Percentiles rank a stretch among this genome's conserved stretches.
Conservation (phyloP, 169 alveolate genomes). For the Eimeria brunetti region DNA sequence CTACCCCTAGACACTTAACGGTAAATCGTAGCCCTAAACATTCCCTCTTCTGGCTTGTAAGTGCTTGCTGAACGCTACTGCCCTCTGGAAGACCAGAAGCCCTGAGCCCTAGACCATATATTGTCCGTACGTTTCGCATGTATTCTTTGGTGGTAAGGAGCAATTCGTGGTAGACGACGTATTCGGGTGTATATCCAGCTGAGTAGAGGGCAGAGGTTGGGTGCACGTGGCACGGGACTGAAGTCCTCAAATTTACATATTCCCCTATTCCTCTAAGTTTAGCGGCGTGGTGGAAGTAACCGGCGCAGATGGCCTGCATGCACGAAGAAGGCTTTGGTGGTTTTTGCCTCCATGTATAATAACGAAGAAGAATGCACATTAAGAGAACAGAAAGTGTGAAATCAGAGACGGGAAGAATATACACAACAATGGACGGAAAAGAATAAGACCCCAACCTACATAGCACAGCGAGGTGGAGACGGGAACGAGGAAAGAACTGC, state of each 20-base stretch:
- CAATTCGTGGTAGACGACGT: slow-evolving; percentile 99
- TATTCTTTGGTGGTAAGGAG: slow-evolving; percentile 99
- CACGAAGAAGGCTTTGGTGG: not conserved
- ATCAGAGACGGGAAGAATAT: not conserved
- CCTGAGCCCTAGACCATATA: not conserved
- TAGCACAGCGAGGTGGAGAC: no score
- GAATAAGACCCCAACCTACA: no score
- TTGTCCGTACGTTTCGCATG: slow-evolving; percentile 93
- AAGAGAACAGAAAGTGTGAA: not conserved
- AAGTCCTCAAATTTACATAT: slow-evolving; percentile 98
- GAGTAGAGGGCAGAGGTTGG: slow-evolving; percentile 99
- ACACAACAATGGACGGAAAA: no score
- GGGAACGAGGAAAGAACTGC: no score
- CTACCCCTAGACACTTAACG: no score
- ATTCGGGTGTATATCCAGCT: slow-evolving; percentile 99
- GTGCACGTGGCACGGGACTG: slow-evolving; percentile 98
- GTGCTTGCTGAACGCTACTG: slow-evolving; percentile 98
- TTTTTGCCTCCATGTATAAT: no score
- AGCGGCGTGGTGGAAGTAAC: slow-evolving; percentile 99
- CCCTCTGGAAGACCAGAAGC: slow-evolving; percentile 79
- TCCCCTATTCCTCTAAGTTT: slow-evolving; percentile 99
- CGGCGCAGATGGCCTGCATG: slow-evolving; percentile 97
- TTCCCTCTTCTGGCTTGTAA: no score
- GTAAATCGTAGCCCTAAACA: no score
- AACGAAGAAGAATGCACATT: not conserved